These are phyloP conservation scores for Cytospora piceae DNA, from an alignment of 2,329 filamentous ascomycete genomes.

Conservation along the genomic window DNA sequence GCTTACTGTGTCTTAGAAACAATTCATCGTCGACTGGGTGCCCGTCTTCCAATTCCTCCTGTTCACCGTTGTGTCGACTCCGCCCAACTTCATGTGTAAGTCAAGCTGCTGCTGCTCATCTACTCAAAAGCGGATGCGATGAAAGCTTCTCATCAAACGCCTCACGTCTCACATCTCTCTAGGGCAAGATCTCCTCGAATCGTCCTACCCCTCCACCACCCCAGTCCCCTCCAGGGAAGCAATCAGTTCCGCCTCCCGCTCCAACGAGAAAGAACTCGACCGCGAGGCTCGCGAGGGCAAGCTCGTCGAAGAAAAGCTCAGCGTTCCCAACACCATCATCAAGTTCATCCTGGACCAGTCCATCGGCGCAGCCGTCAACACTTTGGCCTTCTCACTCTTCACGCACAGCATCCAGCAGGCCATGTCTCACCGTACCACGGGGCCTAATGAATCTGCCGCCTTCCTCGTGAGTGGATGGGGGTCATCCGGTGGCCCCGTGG, in stretches of 20 bases:
- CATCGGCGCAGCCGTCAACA: slow-evolving; percentile 67
- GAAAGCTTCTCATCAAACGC: not conserved
- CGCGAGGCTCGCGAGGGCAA: slow-evolving; percentile 44
- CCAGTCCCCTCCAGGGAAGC: slow-evolving; percentile 46
- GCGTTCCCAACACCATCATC: slow-evolving; percentile 64
- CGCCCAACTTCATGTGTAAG: slow-evolving; percentile 81
- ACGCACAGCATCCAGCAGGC: slow-evolving; percentile 60
- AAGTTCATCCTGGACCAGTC: slow-evolving; percentile 74
- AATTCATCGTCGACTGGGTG: slow-evolving; percentile 65
- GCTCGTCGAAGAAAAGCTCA: slow-evolving; percentile 56
- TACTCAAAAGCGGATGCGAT: not conserved
- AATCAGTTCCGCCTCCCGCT: slow-evolving; percentile 44
- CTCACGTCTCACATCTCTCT: slow-evolving; percentile 27
- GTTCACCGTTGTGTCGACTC: slow-evolving; percentile 73
- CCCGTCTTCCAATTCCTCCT: slow-evolving; percentile 77
- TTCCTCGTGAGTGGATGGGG: slow-evolving; percentile 35
- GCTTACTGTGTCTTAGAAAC: slow-evolving; percentile 46
- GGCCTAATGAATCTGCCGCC: slow-evolving; percentile 40
- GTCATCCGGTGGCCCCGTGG: slow-evolving; percentile 44
- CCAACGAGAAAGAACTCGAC: slow-evolving; percentile 53
- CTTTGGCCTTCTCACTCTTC: slow-evolving; percentile 63
- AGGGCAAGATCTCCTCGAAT: slow-evolving; percentile 77
- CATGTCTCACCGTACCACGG: slow-evolving; percentile 46
- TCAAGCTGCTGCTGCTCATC: slow-evolving; percentile 19
- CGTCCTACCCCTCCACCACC: slow-evolving; percentile 69